phyloP scores from a whole-genome alignment of 2,329 filamentous ascomycete species.

The Ascochyta rabiei region DNA sequence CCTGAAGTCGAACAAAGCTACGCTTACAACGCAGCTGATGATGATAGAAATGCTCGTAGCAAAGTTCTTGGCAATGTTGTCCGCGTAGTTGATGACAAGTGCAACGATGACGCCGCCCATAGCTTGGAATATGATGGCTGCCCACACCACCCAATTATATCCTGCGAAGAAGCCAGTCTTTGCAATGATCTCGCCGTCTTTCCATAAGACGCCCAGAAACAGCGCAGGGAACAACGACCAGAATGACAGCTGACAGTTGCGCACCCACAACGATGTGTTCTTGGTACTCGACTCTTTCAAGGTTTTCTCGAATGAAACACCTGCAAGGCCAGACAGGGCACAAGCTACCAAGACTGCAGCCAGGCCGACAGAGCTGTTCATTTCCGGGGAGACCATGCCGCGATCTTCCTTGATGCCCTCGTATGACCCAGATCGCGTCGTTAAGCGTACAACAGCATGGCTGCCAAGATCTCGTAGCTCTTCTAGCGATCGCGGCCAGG shows the following conservation, averaged over 20 bases:
- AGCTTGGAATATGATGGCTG: conserved; percentile 81
- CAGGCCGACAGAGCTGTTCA: conserved; percentile 82
- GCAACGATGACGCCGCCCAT: conserved; percentile 83
- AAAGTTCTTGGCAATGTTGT: conserved; percentile 93
- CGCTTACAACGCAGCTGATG: conserved; percentile 82
- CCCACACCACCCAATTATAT: conserved; percentile 92
- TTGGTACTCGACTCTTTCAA: conserved; percentile 79
- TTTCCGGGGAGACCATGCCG: conserved; percentile 58
- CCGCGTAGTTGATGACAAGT: conserved; percentile 79
- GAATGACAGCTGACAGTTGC: conserved; percentile 92
- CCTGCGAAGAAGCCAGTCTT: conserved; percentile 91
- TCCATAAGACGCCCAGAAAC: conserved; percentile 82
- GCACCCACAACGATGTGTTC: conserved; percentile 84
- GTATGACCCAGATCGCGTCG: conserved; percentile 78
- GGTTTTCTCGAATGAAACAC: conserved; percentile 89
- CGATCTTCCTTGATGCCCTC: conserved; percentile 78
- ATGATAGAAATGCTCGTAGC: conserved; percentile 92
- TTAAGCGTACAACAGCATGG: conserved; percentile 57
- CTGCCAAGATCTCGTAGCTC: conserved; percentile 71
- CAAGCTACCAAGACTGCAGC: conserved; percentile 79
- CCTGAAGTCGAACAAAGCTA: conserved; percentile 82
- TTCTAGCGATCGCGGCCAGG: conserved; percentile 78
- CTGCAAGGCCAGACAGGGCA: conserved; percentile 80
- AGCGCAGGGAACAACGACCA: conserved; percentile 92
- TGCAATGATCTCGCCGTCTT: conserved; percentile 83